Conservation (phyloP, 495 filamentous ascomycete genomes). For the Trichoderma parareesei region DNA sequence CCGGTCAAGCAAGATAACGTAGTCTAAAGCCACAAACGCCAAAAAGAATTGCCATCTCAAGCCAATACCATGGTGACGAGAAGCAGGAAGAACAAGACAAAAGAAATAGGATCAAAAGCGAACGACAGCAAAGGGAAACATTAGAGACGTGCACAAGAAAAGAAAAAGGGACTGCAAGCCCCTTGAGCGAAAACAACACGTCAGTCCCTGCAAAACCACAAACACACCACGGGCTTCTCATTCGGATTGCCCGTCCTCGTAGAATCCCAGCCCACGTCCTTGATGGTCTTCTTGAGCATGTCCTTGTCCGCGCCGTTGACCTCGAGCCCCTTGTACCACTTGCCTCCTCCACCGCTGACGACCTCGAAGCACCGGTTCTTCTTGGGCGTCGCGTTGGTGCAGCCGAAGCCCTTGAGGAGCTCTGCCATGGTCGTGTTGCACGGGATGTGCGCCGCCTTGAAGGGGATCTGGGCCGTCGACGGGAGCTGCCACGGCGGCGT, state of each 20-base stretch:
- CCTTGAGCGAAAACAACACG: background rate
- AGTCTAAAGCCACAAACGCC: no score
- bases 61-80: no score
- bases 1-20: no score
- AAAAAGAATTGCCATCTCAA: no score
- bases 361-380: conserved; percentile 39
- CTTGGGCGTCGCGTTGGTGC: conserved; percentile 27
- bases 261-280: conserved; percentile 30
- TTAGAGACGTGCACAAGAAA: background rate
- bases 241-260: conserved; percentile 25
- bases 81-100: background rate
- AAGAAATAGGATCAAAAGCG: background rate
- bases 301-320: conserved; percentile 23
- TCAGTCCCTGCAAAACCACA: conserved; percentile 34
- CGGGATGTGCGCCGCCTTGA: conserved; percentile 34
- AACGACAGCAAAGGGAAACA: background rate
- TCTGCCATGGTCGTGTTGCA: conserved; percentile 32
- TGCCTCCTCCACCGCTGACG: conserved; percentile 27
- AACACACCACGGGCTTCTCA: conserved; percentile 31
- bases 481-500: conserved; percentile 36
- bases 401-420: conserved; percentile 40
- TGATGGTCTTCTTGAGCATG: conserved; percentile 22
- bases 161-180: background rate
- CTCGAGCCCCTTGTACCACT: conserved; percentile 29
- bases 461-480: conserved; percentile 20